phyloP scores from a whole-genome alignment of 2,329 filamentous ascomycete species.

The Xylariomycetidae sp. region DNA sequence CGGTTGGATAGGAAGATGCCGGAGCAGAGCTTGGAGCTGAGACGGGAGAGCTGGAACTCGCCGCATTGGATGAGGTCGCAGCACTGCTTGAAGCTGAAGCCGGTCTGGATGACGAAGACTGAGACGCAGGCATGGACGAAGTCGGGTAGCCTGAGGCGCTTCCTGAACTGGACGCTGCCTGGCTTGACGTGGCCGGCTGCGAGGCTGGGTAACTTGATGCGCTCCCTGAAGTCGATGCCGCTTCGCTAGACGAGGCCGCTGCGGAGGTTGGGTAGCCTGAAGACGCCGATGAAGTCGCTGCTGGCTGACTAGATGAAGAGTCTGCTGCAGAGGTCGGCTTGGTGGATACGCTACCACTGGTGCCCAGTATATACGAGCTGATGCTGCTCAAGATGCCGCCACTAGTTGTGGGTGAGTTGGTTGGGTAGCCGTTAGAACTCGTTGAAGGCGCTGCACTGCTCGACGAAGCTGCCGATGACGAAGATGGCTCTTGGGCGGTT shows the following conservation, averaged over 20 bases:
- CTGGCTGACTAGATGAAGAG: constrained; percentile 1
- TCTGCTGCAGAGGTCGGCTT: constrained; percentile 3
- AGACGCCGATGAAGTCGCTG: constrained; percentile 5
- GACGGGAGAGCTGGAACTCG: no score
- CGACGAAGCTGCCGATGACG: constrained; percentile 5
- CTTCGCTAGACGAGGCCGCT: neutral
- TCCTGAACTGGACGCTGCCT: no score
- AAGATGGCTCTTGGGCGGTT: neutral
- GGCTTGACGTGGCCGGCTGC: no score
- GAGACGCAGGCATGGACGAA: no score
- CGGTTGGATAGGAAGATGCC: no score
- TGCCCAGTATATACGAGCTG: constrained; percentile 23
- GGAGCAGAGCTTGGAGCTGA: constrained; percentile 4
- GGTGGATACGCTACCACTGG: constrained; percentile 8
- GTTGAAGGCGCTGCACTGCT: constrained; percentile 1
- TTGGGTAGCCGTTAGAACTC: constrained; percentile 9
- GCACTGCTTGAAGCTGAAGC: no score
- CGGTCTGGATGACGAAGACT: no score
- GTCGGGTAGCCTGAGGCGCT: no score
- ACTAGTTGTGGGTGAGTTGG: constrained; percentile 12
- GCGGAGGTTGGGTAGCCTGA: constrained; percentile 3
- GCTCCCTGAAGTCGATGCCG: neutral
- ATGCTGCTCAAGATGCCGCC: constrained; percentile 23
- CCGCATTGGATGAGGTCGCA: no score
- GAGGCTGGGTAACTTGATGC: no score